Conservation (phyloP, 2,329 filamentous ascomycete species). For the Aspergillus tanneri region DNA sequence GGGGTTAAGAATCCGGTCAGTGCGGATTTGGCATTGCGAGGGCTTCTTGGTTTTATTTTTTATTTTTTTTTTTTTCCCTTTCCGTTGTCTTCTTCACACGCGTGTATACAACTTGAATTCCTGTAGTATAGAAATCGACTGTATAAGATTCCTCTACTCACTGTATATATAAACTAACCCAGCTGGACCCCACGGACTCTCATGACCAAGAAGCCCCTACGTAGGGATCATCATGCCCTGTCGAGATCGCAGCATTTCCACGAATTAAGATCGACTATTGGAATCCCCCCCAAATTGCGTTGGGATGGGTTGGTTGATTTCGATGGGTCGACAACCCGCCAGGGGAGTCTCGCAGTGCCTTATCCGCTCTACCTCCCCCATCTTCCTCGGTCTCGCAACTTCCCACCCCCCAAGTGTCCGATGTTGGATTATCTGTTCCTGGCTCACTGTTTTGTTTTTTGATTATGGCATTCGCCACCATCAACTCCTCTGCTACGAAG, state of each 20-base stretch:
- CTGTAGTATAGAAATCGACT: slow-evolving; percentile 29
- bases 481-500: slow-evolving; percentile 26
- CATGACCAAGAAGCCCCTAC: no score
- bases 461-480: slow-evolving; percentile 41
- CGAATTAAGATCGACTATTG: slow-evolving; percentile 2
- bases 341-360: slow-evolving; percentile 21
- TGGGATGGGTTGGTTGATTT: not conserved
- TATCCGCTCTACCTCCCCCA: slow-evolving; percentile 15
- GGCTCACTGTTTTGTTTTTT: slow-evolving; percentile 12
- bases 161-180: no score
- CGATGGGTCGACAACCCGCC: slow-evolving; percentile 14
- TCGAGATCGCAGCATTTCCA: not conserved
- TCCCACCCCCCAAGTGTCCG: not conserved
- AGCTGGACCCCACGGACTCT: no score
- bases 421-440: not conserved
- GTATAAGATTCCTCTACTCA: slow-evolving; percentile 22
- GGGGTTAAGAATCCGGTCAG: slow-evolving; percentile 11
- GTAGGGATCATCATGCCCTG: not conserved
- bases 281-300: slow-evolving; percentile 3
- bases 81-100: slow-evolving; percentile 6
- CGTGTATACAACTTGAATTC: slow-evolving; percentile 25
- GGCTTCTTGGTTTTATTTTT: slow-evolving; percentile 7
- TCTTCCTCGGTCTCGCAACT: not conserved
- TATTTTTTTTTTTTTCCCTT: slow-evolving; percentile 8
- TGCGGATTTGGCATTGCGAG: not conserved